Base-by-base conservation (phyloP, 805 yeast species). In the Osmozyma mogii region DNA sequence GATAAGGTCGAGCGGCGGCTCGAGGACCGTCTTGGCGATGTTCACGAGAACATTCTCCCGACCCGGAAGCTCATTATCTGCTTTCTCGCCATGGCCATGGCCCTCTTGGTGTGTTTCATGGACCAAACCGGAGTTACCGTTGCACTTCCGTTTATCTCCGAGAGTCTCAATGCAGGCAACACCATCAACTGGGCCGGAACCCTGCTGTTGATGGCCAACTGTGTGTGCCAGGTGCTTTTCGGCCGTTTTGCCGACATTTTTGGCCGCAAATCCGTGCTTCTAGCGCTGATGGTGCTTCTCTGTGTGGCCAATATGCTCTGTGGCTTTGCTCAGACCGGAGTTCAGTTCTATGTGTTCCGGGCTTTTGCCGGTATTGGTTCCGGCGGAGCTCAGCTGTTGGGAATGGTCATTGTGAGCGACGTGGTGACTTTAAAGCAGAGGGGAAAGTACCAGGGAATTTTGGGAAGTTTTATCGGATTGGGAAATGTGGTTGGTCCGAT, bases 101-200 rank as follows among this genome's bases (percentile, higher is more conserved):
- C 69, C 5, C 41, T 53, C 19, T 45, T 66, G 28, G 52, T 61
- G 2, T 53, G 69, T 3, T 69, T 69, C 47, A 54, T 69, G 9
- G 78, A 71, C 47, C 74, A 67, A 37, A 63, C 70, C 2, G 60
- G 71, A 17, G 58, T 68, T 19, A 58, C 70, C 1, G 66, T 70
- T 9, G 71, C 70, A 2, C 58, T 70, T 19, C 61, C 78, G 2
- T 35, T 43, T n/a, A 71, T 72, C 21, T 73, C 70, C 6, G 44
- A 54, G 16, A 75, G 64, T 18, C 49, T 72, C 26, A 33, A 68
- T 27, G 71, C 75, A 2, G 54, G 58, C 24, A 52, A 52, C 12
- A 62, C 75, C 1, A 69, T 73, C 25, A 62, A 72, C 27, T 81
- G 89, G 88, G 78, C 81, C 3, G 85, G 87, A 3, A 74, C 87